Conservation (phyloP, 768 basidiomycete species). For the Suillus variegatus region DNA sequence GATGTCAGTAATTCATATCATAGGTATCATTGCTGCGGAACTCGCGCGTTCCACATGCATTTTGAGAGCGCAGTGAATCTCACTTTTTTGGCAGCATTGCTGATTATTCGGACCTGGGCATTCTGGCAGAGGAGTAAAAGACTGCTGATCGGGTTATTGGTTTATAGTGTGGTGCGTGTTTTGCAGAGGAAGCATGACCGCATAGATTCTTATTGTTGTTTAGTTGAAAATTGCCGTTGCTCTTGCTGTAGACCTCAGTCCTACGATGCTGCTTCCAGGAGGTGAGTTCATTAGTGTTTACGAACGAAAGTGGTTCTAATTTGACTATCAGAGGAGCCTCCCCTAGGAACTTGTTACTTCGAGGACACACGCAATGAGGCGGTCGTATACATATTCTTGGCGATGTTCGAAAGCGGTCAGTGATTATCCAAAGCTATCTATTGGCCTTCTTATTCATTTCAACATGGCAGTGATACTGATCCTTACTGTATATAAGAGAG, state of each 20-base stretch:
- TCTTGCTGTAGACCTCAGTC: constrained; percentile 3
- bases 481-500: constrained; percentile 7
- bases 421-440: background rate
- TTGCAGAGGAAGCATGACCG: background rate
- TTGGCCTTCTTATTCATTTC: background rate
- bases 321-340: background rate
- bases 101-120: constrained; percentile 20
- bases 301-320: background rate
- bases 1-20: constrained; percentile 8
- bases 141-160: constrained; percentile 13
- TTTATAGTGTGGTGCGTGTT: constrained; percentile 13
- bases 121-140: constrained; percentile 20
- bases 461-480: background rate
- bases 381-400: background rate
- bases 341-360: background rate
- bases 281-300: background rate
- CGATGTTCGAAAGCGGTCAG: background rate
- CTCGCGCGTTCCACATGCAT: background rate
- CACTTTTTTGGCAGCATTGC: constrained; percentile 12
- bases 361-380: background rate
- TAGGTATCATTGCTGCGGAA: constrained; percentile 13
- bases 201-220: background rate
- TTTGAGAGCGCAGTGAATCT: no score
- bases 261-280: constrained; percentile 8
- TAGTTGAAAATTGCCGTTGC: constrained; percentile 14